Evolutionary conservation across 768 basidiomycete genomes (phyloP), one percentile per base, ranked within the genome.

Genomic region (Rhodotorula toruloides): DNA sequence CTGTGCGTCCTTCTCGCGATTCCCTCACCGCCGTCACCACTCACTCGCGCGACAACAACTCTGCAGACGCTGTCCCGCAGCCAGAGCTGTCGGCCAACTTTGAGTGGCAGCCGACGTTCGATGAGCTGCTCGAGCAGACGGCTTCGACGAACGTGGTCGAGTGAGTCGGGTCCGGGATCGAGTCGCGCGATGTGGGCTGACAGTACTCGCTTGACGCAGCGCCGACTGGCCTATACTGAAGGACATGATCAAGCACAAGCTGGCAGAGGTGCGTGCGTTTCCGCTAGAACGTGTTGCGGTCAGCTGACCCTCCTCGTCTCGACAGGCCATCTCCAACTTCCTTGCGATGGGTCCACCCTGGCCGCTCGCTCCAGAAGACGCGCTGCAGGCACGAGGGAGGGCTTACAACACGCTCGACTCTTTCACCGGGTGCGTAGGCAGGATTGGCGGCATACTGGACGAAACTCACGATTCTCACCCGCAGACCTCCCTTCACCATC

Each of bases 401-500:
- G 65, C 65, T 9, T 67, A 54, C 63, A 65, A 71, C n/a, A 58
- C 58, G 12, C 66, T 71, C 37, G 70, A 71, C 52, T 46, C 40
- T 31, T 71, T 71, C 42, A 36, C n/a, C 22, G 65, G 65, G 70
- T 71, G 17, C 44, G 61, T 43, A 2, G n/a, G 46, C 29, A n/a
- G n/a, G n/a, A n/a, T n/a, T n/a, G n/a, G n/a, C n/a, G n/a, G n/a
- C n/a, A n/a, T 13, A 1, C 52, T 21, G 3, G 19, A 16, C 25
- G 2, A 22, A 19, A 8, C 37, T 3, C 48, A 25, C 0, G 22
- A 22, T 7, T 22, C 59, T 60, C 13, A 60, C 48, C 34, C 39
- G 16, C 58, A 71, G 70, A 19, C 70, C 70, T 0, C 91, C 91
- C 4, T 94, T 93, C 76, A 92, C 91, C 14, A 87, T 93, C 60